Evolutionary conservation across 371 early-diverging fungal species (phyloP).

Genomic region (Basidiobolus meristosporus): DNA sequence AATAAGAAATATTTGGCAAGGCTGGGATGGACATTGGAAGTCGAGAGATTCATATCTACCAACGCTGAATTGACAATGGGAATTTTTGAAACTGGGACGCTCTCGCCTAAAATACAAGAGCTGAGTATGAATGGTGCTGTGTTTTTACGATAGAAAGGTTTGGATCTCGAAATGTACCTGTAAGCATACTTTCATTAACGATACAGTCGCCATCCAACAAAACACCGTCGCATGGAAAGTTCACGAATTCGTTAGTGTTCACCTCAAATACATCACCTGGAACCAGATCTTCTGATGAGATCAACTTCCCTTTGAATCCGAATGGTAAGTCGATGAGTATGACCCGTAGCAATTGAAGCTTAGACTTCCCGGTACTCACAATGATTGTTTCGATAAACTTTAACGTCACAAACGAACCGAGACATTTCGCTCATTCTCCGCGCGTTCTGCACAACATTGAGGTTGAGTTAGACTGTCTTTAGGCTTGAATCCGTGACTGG

Average conservation of each 20-base stretch:
- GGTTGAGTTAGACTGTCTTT: too few species aligned
- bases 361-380: conserved; percentile 39
- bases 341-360: conserved; percentile 64
- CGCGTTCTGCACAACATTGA: too few species aligned
- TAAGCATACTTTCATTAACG: conserved; percentile 97
- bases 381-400: conserved; percentile 41
- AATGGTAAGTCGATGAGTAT: conserved; percentile 93
- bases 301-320: conserved; percentile 67
- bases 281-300: conserved; percentile 71
- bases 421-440: conserved; percentile 70
- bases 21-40: conserved; percentile 43
- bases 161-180: conserved; percentile 98
- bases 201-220: conserved; percentile 94
- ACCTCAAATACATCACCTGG: conserved; percentile 91
- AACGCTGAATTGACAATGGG: conserved; percentile 50
- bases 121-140: conserved; percentile 50
- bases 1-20: conserved; percentile 69
- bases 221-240: conserved; percentile 88
- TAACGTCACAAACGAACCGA: conserved; percentile 57
- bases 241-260: conserved; percentile 35
- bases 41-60: conserved; percentile 44
- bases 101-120: conserved; percentile 64
- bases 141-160: conserved; percentile 87
- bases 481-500: too few species aligned
- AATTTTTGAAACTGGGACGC: conserved; percentile 56